Conservation (phyloP, 2,329 filamentous ascomycete genomes). For the Nigrospora osmanthi region DNA sequence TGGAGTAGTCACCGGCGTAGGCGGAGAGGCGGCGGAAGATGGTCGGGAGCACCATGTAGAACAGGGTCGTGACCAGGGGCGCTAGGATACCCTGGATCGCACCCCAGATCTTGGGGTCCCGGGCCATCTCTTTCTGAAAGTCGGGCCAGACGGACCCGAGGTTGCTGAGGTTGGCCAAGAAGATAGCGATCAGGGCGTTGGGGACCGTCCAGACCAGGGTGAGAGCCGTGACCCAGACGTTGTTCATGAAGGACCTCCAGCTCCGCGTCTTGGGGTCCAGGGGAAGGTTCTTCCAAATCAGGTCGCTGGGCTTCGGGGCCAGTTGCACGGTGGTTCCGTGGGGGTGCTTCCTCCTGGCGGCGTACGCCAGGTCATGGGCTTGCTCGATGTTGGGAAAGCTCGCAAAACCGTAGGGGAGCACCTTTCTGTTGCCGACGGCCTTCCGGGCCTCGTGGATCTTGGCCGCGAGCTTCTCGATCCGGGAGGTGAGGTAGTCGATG, state of each 20-base stretch:
- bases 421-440: conserved; percentile 77
- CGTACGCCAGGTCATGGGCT: conserved; percentile 80
- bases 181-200: conserved; percentile 91
- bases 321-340: conserved; percentile 69
- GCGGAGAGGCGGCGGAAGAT: conserved; percentile 85
- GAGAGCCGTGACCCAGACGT: conserved; percentile 74
- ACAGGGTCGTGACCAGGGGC: conserved; percentile 76
- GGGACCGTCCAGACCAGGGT: conserved; percentile 84
- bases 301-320: conserved; percentile 79
- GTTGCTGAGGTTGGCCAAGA: conserved; percentile 78
- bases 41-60: conserved; percentile 82
- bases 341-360: conserved; percentile 71
- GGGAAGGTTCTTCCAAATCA: conserved; percentile 92
- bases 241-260: conserved; percentile 68
- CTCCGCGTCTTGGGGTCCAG: conserved; percentile 58
- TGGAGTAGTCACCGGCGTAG: conserved; percentile 79
- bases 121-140: conserved; percentile 58
- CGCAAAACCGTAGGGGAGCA: conserved; percentile 88
- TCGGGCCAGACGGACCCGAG: conserved; percentile 70
- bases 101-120: conserved; percentile 65
- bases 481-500: conserved; percentile 83
- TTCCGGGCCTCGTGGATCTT: conserved; percentile 78
- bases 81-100: conserved; percentile 87
- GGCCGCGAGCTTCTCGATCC: conserved; percentile 74
- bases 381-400: conserved; percentile 85